phyloP scores from a whole-genome alignment of 345 rosid species.

The Populus alba region DNA sequence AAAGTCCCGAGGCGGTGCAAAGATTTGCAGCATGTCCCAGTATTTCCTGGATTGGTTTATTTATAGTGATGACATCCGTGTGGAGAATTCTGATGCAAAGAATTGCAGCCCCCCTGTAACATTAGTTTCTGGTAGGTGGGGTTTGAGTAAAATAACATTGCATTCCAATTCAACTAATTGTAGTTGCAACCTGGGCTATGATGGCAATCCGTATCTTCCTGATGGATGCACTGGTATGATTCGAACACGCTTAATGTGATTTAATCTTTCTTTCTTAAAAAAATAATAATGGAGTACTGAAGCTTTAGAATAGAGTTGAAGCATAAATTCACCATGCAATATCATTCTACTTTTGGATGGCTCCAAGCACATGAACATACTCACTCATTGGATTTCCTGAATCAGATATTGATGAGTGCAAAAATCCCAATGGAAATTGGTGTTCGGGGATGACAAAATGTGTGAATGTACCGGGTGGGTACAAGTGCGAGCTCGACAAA shows the following conservation, averaged over 20 bases:
- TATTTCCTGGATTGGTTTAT: not conserved
- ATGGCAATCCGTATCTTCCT: conserved; percentile 17
- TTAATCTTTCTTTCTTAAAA: too few relatives aligned
- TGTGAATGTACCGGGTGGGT: conserved; percentile 5
- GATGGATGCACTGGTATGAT: conserved; percentile 14
- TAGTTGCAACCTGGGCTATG: not conserved
- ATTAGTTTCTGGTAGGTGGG: too few relatives aligned
- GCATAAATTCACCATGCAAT: too few relatives aligned
- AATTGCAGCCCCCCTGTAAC: too few relatives aligned
- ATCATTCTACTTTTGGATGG: not conserved
- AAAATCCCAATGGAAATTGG: not conserved
- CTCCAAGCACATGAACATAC: not conserved
- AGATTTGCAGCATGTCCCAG: not conserved
- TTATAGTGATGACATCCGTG: too few relatives aligned
- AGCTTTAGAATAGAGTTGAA: not conserved
- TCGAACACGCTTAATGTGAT: not conserved
- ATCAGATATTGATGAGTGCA: conserved; percentile 22
- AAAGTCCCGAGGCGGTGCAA: not conserved
- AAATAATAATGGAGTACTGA: too few relatives aligned
- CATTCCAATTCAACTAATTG: not conserved
- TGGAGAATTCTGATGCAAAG: too few relatives aligned
- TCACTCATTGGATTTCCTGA: not conserved
- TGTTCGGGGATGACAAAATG: conserved; percentile 8
- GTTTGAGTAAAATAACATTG: not conserved
- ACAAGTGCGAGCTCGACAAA: too few relatives aligned